Percentiles rank a stretch among this genome's conserved stretches.
Conservation (phyloP, 208 protist species). For the Leishmania mexicana region DNA sequence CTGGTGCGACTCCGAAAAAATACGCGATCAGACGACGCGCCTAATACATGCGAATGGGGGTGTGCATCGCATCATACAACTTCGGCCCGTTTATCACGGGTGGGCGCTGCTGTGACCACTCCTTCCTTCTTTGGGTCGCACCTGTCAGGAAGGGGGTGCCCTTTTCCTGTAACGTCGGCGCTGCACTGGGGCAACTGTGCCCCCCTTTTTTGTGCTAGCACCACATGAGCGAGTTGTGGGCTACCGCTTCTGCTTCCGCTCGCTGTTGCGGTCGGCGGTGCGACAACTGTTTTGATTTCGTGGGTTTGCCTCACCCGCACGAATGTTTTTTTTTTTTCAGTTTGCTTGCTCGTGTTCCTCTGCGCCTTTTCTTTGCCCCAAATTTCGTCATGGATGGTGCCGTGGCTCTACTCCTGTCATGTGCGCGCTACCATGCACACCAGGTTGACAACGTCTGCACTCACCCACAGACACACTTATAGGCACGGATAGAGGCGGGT, state of each 20-base stretch:
- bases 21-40: background rate
- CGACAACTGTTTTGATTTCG: background rate
- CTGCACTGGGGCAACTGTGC: background rate
- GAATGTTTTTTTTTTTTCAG: background rate
- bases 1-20: background rate
- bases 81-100: background rate
- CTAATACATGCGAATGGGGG: background rate
- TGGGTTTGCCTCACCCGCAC: background rate
- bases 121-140: background rate
- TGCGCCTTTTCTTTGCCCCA: background rate
- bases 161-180: background rate
- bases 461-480: background rate
- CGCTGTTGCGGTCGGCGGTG: background rate
- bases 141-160: background rate
- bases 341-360: background rate
- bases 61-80: background rate
- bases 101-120: background rate
- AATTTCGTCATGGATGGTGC: background rate
- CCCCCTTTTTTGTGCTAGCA: background rate
- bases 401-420: background rate
- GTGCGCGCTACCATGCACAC: background rate
- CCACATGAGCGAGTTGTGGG: background rate
- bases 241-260: background rate
- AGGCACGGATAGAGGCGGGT: background rate
- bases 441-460: background rate